phyloP scores from a whole-genome alignment of 2,329 filamentous ascomycete genomes.

The Elsinoe australis region DNA sequence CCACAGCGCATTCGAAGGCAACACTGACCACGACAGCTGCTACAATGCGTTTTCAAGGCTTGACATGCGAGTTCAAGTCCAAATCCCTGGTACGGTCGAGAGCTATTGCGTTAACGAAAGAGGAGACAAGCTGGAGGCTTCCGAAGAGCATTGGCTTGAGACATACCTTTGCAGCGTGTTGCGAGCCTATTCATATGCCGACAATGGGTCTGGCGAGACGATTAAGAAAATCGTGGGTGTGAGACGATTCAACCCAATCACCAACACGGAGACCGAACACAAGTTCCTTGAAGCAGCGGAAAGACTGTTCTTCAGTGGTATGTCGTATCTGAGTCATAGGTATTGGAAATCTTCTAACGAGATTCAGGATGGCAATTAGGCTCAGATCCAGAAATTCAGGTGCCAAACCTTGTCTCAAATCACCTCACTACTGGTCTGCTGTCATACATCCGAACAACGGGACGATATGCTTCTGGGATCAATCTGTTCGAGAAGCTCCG shows the following conservation, averaged over 20 bases:
- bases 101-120: constrained; percentile 97
- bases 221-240: constrained; percentile 98
- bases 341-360: constrained; percentile 16
- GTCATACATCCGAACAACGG: constrained; percentile 91
- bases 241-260: constrained; percentile 92
- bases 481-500: constrained; percentile 96
- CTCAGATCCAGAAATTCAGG: constrained; percentile 93
- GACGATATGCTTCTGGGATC: constrained; percentile 87
- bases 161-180: constrained; percentile 94
- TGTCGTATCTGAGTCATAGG: constrained; percentile 10
- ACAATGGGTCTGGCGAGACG: constrained; percentile 86
- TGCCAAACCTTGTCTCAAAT: constrained; percentile 93
- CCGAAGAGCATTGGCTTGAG: constrained; percentile 92
- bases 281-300: constrained; percentile 92
- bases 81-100: constrained; percentile 91
- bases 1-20: neutral
- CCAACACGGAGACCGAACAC: constrained; percentile 96
- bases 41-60: constrained; percentile 98
- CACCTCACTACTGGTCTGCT: constrained; percentile 89
- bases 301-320: constrained; percentile 87
- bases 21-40: constrained; percentile 50
- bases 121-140: constrained; percentile 86
- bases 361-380: constrained; percentile 79
- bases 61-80: constrained; percentile 97
- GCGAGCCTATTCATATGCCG: constrained; percentile 90